phyloP scores from a whole-genome alignment of 2,329 filamentous ascomycete genomes.

The Bretziella fagacearum region DNA sequence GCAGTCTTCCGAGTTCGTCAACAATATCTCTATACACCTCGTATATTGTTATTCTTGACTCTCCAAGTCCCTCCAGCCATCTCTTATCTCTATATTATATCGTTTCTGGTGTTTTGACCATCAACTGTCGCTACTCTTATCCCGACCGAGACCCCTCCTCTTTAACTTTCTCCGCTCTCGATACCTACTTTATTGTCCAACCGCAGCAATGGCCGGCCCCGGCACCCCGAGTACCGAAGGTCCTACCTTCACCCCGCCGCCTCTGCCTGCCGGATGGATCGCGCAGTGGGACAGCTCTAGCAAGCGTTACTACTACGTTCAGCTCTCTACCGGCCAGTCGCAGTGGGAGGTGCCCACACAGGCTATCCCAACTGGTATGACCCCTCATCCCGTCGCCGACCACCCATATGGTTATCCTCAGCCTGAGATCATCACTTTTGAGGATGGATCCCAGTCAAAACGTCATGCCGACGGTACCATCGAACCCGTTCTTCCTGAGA shows the following conservation, averaged over 20 bases:
- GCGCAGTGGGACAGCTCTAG: slow-evolving; percentile 50
- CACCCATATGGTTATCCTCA: slow-evolving; percentile 41
- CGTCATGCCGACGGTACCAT: slow-evolving; percentile 43
- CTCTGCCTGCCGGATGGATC: slow-evolving; percentile 49
- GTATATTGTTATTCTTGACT: background rate
- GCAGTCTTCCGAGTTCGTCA: too few species aligned
- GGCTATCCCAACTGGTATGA: slow-evolving; percentile 43
- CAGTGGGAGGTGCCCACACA: slow-evolving; percentile 59
- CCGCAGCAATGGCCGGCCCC: slow-evolving; percentile 35
- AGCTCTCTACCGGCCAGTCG: slow-evolving; percentile 52
- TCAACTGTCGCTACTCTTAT: background rate
- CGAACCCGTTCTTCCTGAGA: slow-evolving; percentile 40
- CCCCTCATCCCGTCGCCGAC: slow-evolving; percentile 36
- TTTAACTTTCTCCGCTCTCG: background rate
- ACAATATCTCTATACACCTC: background rate
- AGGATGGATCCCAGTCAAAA: slow-evolving; percentile 44
- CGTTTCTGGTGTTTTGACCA: background rate
- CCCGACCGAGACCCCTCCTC: background rate
- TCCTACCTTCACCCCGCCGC: slow-evolving; percentile 42
- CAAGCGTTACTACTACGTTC: slow-evolving; percentile 54
- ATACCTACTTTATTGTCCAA: background rate
- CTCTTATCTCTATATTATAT: background rate
- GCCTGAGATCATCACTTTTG: slow-evolving; percentile 42
- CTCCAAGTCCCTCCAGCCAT: background rate
- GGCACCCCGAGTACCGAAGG: slow-evolving; percentile 41